These are phyloP conservation scores for Beauveria scarabaeidicola DNA, from an alignment of 2,329 filamentous ascomycete genomes.

Conservation along the genomic window DNA sequence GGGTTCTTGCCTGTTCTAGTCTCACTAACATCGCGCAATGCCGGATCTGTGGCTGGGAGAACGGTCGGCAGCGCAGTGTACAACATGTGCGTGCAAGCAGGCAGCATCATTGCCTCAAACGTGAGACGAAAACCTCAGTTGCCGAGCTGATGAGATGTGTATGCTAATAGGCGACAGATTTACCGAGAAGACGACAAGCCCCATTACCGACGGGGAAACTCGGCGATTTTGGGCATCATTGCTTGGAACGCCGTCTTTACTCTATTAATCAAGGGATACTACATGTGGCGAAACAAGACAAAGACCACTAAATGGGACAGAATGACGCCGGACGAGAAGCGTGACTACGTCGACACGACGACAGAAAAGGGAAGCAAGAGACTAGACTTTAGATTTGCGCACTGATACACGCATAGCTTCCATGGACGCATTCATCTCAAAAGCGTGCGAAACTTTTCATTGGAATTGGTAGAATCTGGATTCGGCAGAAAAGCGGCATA, in stretches of 20 bases:
- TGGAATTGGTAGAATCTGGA: not conserved
- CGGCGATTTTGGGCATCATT: slow-evolving; percentile 41
- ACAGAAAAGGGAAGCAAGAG: slow-evolving; percentile 32
- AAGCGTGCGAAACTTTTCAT: not conserved
- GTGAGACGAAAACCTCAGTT: not conserved
- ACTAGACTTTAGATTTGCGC: slow-evolving; percentile 29
- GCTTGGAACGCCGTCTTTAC: slow-evolving; percentile 25
- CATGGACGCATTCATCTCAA: not conserved
- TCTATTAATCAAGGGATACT: slow-evolving; percentile 22
- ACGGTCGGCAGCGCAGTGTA: slow-evolving; percentile 57
- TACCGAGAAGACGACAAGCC: slow-evolving; percentile 23
- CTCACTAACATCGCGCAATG: slow-evolving; percentile 34
- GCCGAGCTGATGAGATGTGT: too few species aligned
- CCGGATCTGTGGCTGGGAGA: slow-evolving; percentile 51
- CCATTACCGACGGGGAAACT: slow-evolving; percentile 38
- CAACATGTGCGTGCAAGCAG: slow-evolving; percentile 44
- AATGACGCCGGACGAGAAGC: slow-evolving; percentile 31
- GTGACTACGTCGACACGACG: slow-evolving; percentile 23
- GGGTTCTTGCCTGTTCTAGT: not conserved
- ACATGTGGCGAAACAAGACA: slow-evolving; percentile 25
- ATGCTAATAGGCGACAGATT: slow-evolving; percentile 16
- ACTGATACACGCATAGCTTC: slow-evolving; percentile 14
- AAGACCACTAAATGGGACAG: slow-evolving; percentile 34
- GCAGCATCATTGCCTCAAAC: slow-evolving; percentile 33
- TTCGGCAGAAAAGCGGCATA: too few species aligned